phyloP scores from a whole-genome alignment of 441 rosid genomes.

The Pelargonium myrrhifolium region DNA sequence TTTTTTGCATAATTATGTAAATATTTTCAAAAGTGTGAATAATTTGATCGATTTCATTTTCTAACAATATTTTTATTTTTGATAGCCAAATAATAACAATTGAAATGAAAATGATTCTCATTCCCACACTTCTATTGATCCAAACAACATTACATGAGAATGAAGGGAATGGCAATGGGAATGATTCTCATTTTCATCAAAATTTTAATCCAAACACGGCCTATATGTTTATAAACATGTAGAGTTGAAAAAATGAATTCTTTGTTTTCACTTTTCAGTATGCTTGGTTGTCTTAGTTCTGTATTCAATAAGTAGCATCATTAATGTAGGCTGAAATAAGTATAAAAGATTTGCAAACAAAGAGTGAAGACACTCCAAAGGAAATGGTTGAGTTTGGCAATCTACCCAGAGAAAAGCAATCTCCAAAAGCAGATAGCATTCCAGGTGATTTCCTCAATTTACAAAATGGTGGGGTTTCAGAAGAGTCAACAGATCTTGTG shows the following conservation, averaged over 20 bases:
- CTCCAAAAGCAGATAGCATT: slow-evolving; percentile 22
- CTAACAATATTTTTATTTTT: no score
- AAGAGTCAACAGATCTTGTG: slow-evolving; percentile 32
- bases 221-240: no score
- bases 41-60: no score
- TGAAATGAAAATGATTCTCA: no score
- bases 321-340: slow-evolving; percentile 48
- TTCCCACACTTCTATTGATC: no score
- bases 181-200: no score
- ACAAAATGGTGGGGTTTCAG: slow-evolving; percentile 31
- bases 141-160: no score
- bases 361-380: slow-evolving; percentile 31
- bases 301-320: slow-evolving; percentile 6
- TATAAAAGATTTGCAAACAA: slow-evolving; percentile 33
- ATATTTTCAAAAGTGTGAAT: no score
- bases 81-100: no score
- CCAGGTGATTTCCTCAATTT: slow-evolving; percentile 25
- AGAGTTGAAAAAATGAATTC: not conserved
- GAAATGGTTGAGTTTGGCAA: slow-evolving; percentile 23
- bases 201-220: not conserved
- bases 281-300: slow-evolving; percentile 11
- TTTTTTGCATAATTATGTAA: no score
- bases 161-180: no score
- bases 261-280: not conserved
- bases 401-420: slow-evolving; percentile 29